Percentiles rank a stretch among this genome's conserved stretches.
phyloP scores from a whole-genome alignment of 176 grass and related monocot genomes.

The Aegilops umbellulata region DNA sequence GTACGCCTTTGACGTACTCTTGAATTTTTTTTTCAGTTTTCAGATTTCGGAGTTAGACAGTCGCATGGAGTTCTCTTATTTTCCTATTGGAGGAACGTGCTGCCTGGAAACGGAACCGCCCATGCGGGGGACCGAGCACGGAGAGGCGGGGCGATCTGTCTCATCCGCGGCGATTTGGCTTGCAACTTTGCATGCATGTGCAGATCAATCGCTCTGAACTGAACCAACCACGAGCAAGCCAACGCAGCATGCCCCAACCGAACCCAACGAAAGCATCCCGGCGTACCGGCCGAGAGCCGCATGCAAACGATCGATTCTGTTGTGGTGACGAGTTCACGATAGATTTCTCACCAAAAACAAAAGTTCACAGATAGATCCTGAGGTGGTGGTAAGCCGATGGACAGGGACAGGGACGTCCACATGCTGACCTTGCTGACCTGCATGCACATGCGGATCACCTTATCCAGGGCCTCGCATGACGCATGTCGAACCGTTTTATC shows the following conservation, averaged over 20 bases:
- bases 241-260: neutral
- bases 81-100: neutral
- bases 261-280: neutral
- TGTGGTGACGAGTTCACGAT: neutral
- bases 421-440: neutral
- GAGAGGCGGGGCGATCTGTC: neutral
- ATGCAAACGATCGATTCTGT: neutral
- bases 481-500: neutral
- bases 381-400: neutral
- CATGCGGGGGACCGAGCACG: neutral
- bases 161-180: neutral
- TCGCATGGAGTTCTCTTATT: neutral
- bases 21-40: no score
- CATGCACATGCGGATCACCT: slow-evolving; percentile 2
- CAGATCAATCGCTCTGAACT: neutral
- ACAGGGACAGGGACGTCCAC: neutral
- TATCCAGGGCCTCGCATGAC: neutral
- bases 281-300: neutral
- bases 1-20: no score
- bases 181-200: neutral
- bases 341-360: no score
- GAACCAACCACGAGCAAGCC: neutral
- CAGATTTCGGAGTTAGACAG: no score
- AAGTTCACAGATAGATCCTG: no score
- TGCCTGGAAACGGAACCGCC: neutral